Conservation (phyloP, 202 grass and related monocot species). For the Musa balbisiana region DNA sequence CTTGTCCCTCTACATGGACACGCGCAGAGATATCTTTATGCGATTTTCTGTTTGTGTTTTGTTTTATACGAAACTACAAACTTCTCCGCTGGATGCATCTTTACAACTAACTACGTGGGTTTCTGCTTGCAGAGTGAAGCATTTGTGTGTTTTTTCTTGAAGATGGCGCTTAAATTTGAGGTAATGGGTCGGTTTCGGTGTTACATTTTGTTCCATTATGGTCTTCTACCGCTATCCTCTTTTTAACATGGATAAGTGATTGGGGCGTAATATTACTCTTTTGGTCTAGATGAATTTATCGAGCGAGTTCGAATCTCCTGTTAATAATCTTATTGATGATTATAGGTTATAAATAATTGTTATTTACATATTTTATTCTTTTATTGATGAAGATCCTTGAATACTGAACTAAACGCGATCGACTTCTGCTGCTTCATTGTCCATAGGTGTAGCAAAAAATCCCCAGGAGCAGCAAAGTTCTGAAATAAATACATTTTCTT, state of each 20-base stretch:
- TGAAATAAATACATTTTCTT: too few relatives aligned
- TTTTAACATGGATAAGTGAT: too few relatives aligned
- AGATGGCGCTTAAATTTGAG: constrained; percentile 23
- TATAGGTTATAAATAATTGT: not conserved
- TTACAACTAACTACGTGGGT: not conserved
- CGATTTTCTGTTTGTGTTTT: not conserved
- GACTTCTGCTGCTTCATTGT: too few relatives aligned
- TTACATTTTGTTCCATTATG: not conserved
- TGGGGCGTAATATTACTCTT: too few relatives aligned
- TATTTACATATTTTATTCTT: too few relatives aligned
- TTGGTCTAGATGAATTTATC: not conserved
- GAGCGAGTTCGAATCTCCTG: not conserved
- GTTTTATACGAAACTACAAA: not conserved
- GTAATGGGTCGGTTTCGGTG: not conserved
- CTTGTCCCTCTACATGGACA: too few relatives aligned
- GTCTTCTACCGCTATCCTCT: not conserved
- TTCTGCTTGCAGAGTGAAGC: constrained; percentile 3
- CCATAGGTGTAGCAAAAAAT: too few relatives aligned
- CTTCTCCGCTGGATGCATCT: not conserved
- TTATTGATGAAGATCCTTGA: too few relatives aligned
- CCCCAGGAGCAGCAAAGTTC: too few relatives aligned
- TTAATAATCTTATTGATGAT: not conserved
- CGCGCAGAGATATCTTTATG: too few relatives aligned
- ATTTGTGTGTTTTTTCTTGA: not conserved
- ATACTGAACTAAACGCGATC: too few relatives aligned